Conservation (phyloP, 768 basidiomycete genomes). For the Termitomyces sp. region DNA sequence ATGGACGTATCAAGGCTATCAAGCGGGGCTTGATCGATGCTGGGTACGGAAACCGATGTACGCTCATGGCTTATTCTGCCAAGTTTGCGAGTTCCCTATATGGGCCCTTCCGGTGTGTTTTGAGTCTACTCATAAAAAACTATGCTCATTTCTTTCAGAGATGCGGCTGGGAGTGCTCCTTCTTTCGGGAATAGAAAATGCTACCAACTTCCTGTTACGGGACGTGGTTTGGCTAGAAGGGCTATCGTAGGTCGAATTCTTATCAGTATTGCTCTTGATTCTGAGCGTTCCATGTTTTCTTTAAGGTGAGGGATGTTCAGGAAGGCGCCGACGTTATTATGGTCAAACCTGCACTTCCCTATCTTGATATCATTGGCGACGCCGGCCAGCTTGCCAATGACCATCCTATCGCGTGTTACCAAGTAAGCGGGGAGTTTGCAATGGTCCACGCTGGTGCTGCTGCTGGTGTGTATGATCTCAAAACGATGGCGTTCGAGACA, state of each 20-base stretch:
- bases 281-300: neutral
- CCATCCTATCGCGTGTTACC: conserved; percentile 94
- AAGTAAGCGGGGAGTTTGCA: conserved; percentile 96
- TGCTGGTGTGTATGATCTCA: conserved; percentile 91
- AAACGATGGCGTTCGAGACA: conserved; percentile 91
- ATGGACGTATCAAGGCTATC: conserved; percentile 87
- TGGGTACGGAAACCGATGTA: conserved; percentile 83
- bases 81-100: conserved; percentile 96
- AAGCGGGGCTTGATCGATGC: conserved; percentile 80
- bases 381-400: conserved; percentile 76
- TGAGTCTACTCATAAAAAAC: neutral
- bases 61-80: conserved; percentile 95
- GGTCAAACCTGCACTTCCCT: conserved; percentile 96
- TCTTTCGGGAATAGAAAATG: conserved; percentile 96
- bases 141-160: conserved; percentile 41
- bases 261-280: neutral
- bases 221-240: conserved; percentile 84
- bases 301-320: conserved; percentile 73
- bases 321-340: conserved; percentile 99
- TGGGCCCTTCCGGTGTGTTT: conserved; percentile 82
- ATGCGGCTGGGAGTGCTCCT: conserved; percentile 96
- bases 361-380: conserved; percentile 94
- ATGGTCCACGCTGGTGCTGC: conserved; percentile 94
- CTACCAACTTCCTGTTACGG: conserved; percentile 91
- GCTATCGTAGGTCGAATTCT: conserved; percentile 69